Conservation (phyloP, 2,329 filamentous ascomycete species). For the Scopulariopsis brevicaulis region DNA sequence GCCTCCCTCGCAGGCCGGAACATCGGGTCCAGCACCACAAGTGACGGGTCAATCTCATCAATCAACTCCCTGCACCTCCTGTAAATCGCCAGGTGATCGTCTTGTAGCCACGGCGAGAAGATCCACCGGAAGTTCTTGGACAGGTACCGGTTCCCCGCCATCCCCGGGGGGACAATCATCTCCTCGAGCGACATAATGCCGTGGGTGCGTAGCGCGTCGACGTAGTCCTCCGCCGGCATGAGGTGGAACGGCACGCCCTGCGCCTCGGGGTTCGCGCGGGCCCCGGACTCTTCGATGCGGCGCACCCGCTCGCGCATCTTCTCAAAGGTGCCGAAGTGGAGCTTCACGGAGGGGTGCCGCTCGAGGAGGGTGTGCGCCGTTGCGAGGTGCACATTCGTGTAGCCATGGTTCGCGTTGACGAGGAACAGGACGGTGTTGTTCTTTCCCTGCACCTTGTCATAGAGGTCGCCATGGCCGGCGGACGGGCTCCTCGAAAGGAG, state of each 20-base stretch:
- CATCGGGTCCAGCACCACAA: conserved; percentile 19
- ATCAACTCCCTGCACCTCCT: conserved; percentile 13
- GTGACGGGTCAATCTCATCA: conserved; percentile 16
- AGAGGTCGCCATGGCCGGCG: background rate
- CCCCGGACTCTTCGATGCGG: background rate
- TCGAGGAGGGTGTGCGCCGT: conserved; percentile 21
- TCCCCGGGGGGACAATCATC: conserved; percentile 11
- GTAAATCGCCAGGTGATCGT: conserved; percentile 18
- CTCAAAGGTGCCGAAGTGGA: conserved; percentile 22
- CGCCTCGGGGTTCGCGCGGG: conserved; percentile 6
- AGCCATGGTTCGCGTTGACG: conserved; percentile 18
- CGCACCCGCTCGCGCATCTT: background rate
- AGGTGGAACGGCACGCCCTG: conserved; percentile 14
- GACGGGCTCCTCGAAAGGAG: background rate
- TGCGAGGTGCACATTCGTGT: conserved; percentile 23
- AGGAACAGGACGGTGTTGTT: conserved; percentile 22
- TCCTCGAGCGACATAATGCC: conserved; percentile 6
- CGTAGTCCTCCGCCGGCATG: conserved; percentile 11
- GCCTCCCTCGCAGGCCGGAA: conserved; percentile 15
- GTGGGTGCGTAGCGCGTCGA: conserved; percentile 5
- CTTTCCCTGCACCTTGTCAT: conserved; percentile 6
- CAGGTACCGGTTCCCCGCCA: conserved; percentile 8
- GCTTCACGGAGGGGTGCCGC: conserved; percentile 16
- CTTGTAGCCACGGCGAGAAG: conserved; percentile 16
- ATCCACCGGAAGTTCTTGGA: conserved; percentile 10